Evolutionary conservation across 169 alveolate species (phyloP).

Genomic region (Cyclospora cayetanensis): DNA sequence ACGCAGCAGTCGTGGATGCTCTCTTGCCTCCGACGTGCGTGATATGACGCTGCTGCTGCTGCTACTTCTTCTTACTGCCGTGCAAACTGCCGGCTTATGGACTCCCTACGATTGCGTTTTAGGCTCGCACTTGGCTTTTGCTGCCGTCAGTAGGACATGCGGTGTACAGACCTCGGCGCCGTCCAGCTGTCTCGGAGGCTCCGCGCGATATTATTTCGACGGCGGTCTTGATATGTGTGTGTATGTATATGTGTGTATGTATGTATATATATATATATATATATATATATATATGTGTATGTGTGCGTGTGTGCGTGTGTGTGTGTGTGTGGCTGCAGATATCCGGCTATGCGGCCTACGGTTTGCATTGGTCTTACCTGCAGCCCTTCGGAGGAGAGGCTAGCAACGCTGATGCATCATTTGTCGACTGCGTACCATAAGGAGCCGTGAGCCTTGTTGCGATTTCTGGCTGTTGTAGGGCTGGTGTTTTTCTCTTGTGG

Average conservation of each 20-base stretch:
- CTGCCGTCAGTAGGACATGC: not conserved
- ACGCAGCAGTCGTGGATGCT: constrained; percentile 39
- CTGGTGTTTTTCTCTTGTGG: not conserved
- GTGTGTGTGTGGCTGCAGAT: not conserved
- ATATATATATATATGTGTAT: no score
- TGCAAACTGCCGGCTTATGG: not conserved
- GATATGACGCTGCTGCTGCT: not conserved
- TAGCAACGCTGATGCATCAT: not conserved
- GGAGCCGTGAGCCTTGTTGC: not conserved
- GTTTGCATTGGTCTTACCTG: not conserved
- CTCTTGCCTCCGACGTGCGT: constrained; percentile 47
- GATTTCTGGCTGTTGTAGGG: not conserved
- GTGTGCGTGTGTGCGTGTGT: no score
- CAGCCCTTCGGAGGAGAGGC: not conserved
- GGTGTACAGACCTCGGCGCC: no score
- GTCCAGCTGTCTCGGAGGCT: no score
- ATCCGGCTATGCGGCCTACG: not conserved
- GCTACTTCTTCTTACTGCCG: no score
- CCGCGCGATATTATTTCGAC: no score
- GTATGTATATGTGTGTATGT: no score
- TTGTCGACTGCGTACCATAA: not conserved
- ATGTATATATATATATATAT: no score
- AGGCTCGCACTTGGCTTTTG: not conserved
- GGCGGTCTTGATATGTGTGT: no score
- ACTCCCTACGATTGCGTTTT: not conserved